Conservation (phyloP, 495 filamentous ascomycete genomes). For the Penicillium manginii region DNA sequence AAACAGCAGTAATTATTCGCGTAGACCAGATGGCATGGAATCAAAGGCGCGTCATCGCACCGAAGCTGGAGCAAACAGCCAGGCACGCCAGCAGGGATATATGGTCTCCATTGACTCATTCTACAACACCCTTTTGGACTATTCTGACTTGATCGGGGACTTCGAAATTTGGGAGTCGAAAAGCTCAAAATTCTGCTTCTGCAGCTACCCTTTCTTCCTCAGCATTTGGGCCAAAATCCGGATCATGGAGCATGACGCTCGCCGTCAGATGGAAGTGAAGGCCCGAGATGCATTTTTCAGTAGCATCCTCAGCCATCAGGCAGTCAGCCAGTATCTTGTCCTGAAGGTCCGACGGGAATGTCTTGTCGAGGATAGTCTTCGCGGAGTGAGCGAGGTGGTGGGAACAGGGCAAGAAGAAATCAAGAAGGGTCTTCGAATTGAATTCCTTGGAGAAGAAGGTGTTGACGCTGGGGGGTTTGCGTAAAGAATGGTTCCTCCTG, state of each 20-base stretch:
- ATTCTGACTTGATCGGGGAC: slow-evolving; percentile 82
- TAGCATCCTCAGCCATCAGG: slow-evolving; percentile 75
- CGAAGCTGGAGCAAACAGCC: slow-evolving; percentile 36
- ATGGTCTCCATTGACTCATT: slow-evolving; percentile 81
- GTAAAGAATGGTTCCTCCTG: slow-evolving; percentile 96
- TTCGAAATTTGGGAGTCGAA: slow-evolving; percentile 87
- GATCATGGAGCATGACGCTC: slow-evolving; percentile 88
- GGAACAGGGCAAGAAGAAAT: slow-evolving; percentile 84
- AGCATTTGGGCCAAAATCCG: slow-evolving; percentile 94
- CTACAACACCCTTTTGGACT: slow-evolving; percentile 86
- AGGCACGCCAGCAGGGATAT: slow-evolving; percentile 58
- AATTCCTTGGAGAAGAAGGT: slow-evolving; percentile 88
- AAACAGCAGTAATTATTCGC: slow-evolving; percentile 61
- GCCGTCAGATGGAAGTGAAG: slow-evolving; percentile 88
- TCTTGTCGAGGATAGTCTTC: slow-evolving; percentile 87
- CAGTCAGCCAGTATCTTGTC: slow-evolving; percentile 78
- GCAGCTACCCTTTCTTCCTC: slow-evolving; percentile 91
- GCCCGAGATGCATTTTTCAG: slow-evolving; percentile 91
- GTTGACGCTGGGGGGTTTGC: slow-evolving; percentile 86
- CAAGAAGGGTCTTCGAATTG: slow-evolving; percentile 89
- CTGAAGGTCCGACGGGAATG: slow-evolving; percentile 84
- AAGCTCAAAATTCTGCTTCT: slow-evolving; percentile 81
- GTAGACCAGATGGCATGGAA: slow-evolving; percentile 34
- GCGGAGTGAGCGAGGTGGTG: slow-evolving; percentile 83
- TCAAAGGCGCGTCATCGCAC: slow-evolving; percentile 17